Evolutionary conservation across 805 yeast species (phyloP), one percentile per base, ranked within the genome.

Genomic region (Kuraishia ogatae): DNA sequence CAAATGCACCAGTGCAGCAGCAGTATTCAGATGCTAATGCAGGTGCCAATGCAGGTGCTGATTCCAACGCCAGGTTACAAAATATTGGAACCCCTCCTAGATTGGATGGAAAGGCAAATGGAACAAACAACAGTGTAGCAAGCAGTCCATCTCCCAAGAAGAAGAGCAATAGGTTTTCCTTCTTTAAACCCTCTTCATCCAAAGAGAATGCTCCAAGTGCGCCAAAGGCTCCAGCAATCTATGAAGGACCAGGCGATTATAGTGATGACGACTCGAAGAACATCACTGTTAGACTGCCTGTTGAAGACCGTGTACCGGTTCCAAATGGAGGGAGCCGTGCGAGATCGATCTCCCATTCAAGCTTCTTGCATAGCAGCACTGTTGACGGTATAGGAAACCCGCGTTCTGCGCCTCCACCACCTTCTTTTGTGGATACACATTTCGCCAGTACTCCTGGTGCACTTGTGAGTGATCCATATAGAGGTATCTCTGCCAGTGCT

Each of bases 241-340:
- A 35, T 35, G 43, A 35, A 15, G 43, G n/a, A 15, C 43, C 43
- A 11, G 43, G 43, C 13, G 52, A 39, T n/a, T 35, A 35, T n/a
- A 55, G 50, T 22, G 50, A 47, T 22, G 50, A 47, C 21, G 50
- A 47, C 26, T 47, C 50, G 3, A 47, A 47, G 50, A 47, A 47
- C 13, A 47, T 47, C 23, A 21, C 23, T 22, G 26, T 47, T 11
- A 47, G 22, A 3, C 21, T 47, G 50, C 50, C 50, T 11, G 21
- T 13, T n/a, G 21, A 11, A 3, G 43, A 35, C 43, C 43, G 43
- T 11, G 43, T 35, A 11, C n/a, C 43, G 3, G 13, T 17, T 13
- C 43, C 43, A 35, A 35, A 7, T 15, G 13, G 43, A 17, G 43
- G 17, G 17, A 15, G 43, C 13, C 43, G 43, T 15, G 13, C n/a